Evolutionary conservation across 768 basidiomycete species (phyloP).

Genomic region (Rhizopogon salebrosus): DNA sequence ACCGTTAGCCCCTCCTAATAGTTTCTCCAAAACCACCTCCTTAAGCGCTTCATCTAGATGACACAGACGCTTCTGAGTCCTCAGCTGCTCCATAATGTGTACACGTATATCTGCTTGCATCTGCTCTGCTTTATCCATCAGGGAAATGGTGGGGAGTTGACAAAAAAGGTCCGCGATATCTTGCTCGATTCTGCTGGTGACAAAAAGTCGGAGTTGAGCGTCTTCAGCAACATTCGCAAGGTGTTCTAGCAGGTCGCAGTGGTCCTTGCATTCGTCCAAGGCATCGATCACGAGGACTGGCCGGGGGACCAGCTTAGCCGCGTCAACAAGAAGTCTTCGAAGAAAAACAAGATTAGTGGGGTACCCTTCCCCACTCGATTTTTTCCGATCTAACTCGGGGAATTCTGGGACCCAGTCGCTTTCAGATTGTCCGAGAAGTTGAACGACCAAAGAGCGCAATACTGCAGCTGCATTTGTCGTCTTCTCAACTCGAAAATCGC

Average conservation of each 20-base stretch:
- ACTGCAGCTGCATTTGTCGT: constrained; percentile 6
- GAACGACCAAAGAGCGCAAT: constrained; percentile 14
- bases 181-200: not conserved
- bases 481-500: constrained; percentile 12
- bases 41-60: not conserved
- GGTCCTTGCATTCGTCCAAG: constrained; percentile 9
- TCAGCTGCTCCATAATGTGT: not conserved
- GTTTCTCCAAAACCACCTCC: not conserved
- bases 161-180: not conserved
- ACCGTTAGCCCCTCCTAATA: constrained; percentile 3
- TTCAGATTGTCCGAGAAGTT: constrained; percentile 3
- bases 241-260: not conserved
- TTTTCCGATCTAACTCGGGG: not conserved
- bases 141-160: not conserved
- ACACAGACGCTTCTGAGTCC: not conserved
- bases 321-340: not conserved
- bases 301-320: not conserved
- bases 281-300: constrained; percentile 9
- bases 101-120: not conserved
- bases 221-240: not conserved
- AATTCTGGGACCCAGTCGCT: not conserved
- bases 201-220: constrained; percentile 1
- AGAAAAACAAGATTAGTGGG: not conserved
- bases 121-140: not conserved
- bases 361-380: not conserved